Conservation (phyloP, 768 basidiomycete genomes). For the Tulasnella sp. region DNA sequence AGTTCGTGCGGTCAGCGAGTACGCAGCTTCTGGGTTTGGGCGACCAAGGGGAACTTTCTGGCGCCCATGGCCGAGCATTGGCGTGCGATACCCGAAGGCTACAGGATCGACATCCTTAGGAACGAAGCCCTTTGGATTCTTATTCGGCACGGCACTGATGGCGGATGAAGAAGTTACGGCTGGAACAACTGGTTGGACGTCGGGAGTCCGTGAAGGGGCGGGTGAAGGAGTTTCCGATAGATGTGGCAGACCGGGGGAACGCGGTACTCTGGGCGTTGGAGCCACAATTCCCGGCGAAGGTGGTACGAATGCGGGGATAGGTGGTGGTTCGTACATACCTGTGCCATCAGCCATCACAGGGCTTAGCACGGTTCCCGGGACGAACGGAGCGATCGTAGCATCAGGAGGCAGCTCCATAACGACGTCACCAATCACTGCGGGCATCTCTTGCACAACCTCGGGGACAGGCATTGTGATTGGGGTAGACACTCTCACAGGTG, state of each 20-base stretch:
- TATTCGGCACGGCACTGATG: conserved; percentile 17
- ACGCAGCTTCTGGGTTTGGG: conserved; percentile 3
- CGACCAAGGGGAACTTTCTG: conserved; percentile 11
- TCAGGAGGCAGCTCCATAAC: conserved; percentile 24
- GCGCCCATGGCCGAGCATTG: not conserved
- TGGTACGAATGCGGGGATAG: not conserved
- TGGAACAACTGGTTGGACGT: not conserved
- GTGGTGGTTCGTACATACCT: conserved; percentile 14
- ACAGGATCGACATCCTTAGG: conserved; percentile 16
- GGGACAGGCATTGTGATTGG: conserved; percentile 1
- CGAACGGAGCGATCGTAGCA: not conserved
- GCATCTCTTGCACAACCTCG: conserved; percentile 1
- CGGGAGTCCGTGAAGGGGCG: not conserved
- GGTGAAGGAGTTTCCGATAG: not conserved
- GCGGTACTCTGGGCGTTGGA: not conserved
- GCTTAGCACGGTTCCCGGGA: conserved; percentile 9
- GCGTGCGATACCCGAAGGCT: not conserved
- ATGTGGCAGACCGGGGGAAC: not conserved
- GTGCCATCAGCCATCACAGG: not conserved
- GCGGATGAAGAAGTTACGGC: not conserved
- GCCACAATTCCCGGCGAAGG: not conserved
- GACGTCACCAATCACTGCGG: conserved; percentile 6
- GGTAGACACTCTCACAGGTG: conserved; percentile 13
- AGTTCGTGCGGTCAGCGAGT: conserved; percentile 25
- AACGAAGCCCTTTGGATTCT: conserved; percentile 21